Percentiles rank a stretch among this genome's conserved stretches.
Conservation (phyloP, 495 filamentous ascomycete species). For the Massariosphaeria phaeospora region DNA sequence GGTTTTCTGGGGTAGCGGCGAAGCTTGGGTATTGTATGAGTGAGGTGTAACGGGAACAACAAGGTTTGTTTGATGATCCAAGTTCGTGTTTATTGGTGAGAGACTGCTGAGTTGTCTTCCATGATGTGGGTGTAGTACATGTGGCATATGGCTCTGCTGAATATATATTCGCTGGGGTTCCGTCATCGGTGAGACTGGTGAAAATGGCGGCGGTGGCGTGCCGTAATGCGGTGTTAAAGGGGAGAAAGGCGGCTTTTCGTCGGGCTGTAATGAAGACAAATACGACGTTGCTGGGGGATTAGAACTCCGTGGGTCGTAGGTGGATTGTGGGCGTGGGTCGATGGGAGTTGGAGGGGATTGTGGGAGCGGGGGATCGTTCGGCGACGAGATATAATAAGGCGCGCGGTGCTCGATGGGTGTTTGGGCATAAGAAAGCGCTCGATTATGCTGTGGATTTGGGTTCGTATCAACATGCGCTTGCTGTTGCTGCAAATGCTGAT, state of each 20-base stretch:
- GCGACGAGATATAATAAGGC: not conserved
- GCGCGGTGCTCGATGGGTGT: constrained; percentile 20
- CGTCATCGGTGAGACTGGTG: constrained; percentile 8
- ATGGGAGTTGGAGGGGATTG: constrained; percentile 18
- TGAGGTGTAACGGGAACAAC: constrained; percentile 14
- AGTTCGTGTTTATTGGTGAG: constrained; percentile 22
- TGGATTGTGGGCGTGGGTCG: constrained; percentile 22
- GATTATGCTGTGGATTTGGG: constrained; percentile 6
- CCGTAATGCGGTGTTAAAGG: constrained; percentile 9
- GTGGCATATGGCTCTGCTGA: too few relatives aligned
- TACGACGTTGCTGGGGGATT: constrained; percentile 11
- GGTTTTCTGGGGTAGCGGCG: constrained; percentile 15
- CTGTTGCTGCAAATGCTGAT: constrained; percentile 2
- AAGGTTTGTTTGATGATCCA: constrained; percentile 5
- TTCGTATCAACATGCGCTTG: not conserved
- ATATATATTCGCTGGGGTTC: constrained; percentile 11
- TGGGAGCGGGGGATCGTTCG: constrained; percentile 12
- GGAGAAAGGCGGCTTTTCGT: constrained; percentile 12
- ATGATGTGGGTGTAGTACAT: constrained; percentile 1
- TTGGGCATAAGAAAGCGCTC: constrained; percentile 25
- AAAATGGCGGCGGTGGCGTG: not conserved
- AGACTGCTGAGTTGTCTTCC: constrained; percentile 17
- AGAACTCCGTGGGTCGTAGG: constrained; percentile 12
- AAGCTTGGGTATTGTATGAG: not conserved
- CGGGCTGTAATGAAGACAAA: constrained; percentile 1